These are phyloP conservation scores for Colletotrichum kahawae DNA, from an alignment of 2,329 filamentous ascomycete species.

Conservation along the genomic window DNA sequence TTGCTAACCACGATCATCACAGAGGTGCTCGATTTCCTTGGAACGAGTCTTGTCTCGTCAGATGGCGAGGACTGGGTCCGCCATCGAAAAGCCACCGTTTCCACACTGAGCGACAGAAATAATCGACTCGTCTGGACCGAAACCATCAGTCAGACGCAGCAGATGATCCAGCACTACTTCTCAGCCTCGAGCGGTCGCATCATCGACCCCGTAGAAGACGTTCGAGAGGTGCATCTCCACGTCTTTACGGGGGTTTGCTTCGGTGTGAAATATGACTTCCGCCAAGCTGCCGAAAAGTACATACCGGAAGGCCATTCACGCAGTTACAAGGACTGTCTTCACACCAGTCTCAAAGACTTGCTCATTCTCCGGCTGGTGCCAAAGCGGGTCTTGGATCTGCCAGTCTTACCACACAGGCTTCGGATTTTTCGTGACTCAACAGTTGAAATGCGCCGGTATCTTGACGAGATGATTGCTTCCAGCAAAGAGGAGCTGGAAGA, in stretches of 20 bases:
- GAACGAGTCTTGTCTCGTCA: neutral
- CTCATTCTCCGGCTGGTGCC: neutral
- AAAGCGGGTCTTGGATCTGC: neutral
- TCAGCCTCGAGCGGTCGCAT: neutral
- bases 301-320: neutral
- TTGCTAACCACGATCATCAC: rapidly evolving
- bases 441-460: neutral
- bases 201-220: neutral
- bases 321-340: neutral
- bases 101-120: neutral
- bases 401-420: neutral
- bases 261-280: neutral
- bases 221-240: neutral
- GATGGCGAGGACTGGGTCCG: neutral
- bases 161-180: neutral
- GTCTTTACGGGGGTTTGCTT: neutral
- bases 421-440: neutral
- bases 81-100: neutral
- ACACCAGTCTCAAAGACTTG: neutral
- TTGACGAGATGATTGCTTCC: neutral
- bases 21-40: neutral
- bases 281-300: neutral
- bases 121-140: neutral
- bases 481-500: neutral
- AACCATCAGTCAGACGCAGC: neutral